Base-by-base conservation (phyloP, 2,329 filamentous ascomycete genomes). In the Diaporthe citri region DNA sequence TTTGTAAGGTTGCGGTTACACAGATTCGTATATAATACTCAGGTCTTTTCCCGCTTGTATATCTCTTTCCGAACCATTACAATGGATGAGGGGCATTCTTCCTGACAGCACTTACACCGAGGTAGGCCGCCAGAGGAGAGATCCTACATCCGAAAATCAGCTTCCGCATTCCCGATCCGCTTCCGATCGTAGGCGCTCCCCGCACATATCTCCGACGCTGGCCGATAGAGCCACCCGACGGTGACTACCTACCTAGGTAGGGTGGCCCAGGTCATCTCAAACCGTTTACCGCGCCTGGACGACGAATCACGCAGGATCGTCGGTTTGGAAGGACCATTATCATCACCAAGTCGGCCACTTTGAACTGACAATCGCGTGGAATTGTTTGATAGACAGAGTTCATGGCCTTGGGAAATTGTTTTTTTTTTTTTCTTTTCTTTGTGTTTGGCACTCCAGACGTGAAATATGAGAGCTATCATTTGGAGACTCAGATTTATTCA, bases 121-220 rank as follows among this genome's bases (percentile, higher is more conserved):
- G 34, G 28, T 22, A 59, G 41, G 41, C 22, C 60, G 39, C 25
- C 36, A 17, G n/a, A 28, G 15, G 41, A 52, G 46, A 36, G 55
- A 36, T 39, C 22, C 31, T 41, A 52, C 70, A 62, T 72, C 70
- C 70, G 70, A 72, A 51, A 51, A 22, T 7, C 28, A 72, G 41
- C 70, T 72, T 72, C 70, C 70, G 70, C 70, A 52, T 10, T 72
- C 70, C 70, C 70, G 70, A 60, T 72, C 70, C 70, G 70, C 70
- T 72, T 72, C 70, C 70, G 70, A 41, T 22, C 17, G 31, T 22
- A 9, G 31, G 36, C 39, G 43, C 55, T 62, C 43, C 25, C 56
- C 52, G 20, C 56, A 15, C 43, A 62, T 52, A 31, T 36, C 57
- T 62, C 70, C 70, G 70, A 62, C 56, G 43, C 56, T 72, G 70